A percentile compares a stretch with the other conserved stretches of the same genome.
phyloP scores from a whole-genome alignment of 805 yeast species.

The Sugiyamaella boreocaroliniensis region DNA sequence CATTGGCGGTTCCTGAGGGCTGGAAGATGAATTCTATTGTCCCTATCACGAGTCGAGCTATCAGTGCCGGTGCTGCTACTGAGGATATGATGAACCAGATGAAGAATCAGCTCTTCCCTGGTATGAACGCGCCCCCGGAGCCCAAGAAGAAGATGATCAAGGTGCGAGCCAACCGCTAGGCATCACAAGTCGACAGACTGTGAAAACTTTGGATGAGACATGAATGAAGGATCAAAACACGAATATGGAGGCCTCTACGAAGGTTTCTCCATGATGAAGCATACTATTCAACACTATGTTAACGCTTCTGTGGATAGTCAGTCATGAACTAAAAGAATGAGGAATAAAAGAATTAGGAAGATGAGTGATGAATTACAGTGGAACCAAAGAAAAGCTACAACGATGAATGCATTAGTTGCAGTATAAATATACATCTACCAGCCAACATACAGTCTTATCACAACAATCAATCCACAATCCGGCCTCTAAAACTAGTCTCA shows the following conservation, averaged over 20 bases:
- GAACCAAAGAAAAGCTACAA: no score
- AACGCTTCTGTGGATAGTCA: no score
- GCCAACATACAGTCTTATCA: neutral
- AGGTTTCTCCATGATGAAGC: no score
- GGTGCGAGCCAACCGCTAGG: constrained; percentile 17
- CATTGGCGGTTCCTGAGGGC: constrained; percentile 73
- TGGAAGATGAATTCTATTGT: constrained; percentile 79
- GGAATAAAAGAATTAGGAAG: no score
- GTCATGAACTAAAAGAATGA: no score
- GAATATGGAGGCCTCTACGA: no score
- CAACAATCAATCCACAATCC: neutral
- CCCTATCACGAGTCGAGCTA: constrained; percentile 76
- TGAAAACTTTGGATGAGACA: constrained; percentile 88
- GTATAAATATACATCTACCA: neutral
- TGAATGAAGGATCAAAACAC: constrained; percentile 33
- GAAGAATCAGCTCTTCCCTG: constrained; percentile 25
- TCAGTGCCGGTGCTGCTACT: constrained; percentile 79
- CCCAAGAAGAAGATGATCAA: constrained; percentile 23
- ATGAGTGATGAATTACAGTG: no score
- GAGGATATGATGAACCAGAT: constrained; percentile 33
- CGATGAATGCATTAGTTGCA: neutral
- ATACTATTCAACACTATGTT: no score
- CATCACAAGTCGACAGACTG: neutral
- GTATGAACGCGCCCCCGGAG: constrained; percentile 23
- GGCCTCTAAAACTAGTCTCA: no score